These are phyloP conservation scores for Pyronema omphalodes DNA, from an alignment of 495 filamentous ascomycete genomes.

Conservation along the genomic window DNA sequence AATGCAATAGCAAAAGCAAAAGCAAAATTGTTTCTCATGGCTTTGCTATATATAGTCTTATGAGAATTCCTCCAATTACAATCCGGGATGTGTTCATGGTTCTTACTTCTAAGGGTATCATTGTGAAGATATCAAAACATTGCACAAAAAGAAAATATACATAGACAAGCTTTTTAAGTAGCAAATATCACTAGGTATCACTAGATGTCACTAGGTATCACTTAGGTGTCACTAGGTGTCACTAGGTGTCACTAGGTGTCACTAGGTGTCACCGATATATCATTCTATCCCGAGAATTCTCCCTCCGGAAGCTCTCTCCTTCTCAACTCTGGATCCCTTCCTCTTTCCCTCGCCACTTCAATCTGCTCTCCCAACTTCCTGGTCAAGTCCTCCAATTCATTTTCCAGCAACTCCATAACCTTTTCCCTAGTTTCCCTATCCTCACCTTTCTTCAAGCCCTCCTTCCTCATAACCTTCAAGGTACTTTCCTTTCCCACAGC, in stretches of 20 bases:
- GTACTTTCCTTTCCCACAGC: slow-evolving; percentile 29
- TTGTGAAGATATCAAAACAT: neutral
- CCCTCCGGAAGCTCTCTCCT: slow-evolving; percentile 8
- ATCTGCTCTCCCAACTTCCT: slow-evolving; percentile 6
- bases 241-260: neutral
- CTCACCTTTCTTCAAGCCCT: slow-evolving; percentile 6
- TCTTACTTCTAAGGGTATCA: no score
- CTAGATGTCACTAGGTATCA: no score
- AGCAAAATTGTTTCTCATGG: no score
- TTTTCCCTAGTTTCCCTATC: slow-evolving; percentile 8
- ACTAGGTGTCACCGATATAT: no score
- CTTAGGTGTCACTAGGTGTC: no score
- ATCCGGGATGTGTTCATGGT: no score
- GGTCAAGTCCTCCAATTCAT: neutral
- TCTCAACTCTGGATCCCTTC: slow-evolving; percentile 9
- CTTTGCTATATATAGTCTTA: no score
- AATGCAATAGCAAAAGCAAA: no score
- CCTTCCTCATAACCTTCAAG: slow-evolving; percentile 30
- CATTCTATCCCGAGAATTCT: slow-evolving; percentile 12
- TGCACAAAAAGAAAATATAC: neutral
- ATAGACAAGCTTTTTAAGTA: neutral
- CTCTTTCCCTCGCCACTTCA: slow-evolving; percentile 8
- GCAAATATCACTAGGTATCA: neutral
- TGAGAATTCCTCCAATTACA: no score
- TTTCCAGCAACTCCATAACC: slow-evolving; percentile 5